phyloP scores from a whole-genome alignment of 2,329 filamentous ascomycete species.

The Talaromyces amestolkiae region DNA sequence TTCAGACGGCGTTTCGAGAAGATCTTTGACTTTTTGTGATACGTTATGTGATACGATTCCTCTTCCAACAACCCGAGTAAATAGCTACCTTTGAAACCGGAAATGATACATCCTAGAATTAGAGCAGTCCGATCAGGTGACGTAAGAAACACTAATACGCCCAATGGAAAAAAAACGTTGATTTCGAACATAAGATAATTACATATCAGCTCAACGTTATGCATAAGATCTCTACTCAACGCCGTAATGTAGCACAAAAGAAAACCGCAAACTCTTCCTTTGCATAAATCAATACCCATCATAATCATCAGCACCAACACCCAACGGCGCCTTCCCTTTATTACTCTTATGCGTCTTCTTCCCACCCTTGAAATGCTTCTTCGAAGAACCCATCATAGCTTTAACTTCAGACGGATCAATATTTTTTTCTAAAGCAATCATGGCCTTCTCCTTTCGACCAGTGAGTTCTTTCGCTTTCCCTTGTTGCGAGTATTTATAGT shows the following conservation, averaged over 20 bases:
- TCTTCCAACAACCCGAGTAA: not conserved
- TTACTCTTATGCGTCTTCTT: constrained; percentile 35
- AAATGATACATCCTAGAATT: not conserved
- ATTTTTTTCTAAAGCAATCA: constrained; percentile 80
- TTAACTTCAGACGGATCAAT: constrained; percentile 70
- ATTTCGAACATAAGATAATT: not conserved
- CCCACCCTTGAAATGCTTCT: constrained; percentile 70
- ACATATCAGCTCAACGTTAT: not conserved
- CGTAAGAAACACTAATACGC: not conserved
- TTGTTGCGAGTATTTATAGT: constrained; percentile 82
- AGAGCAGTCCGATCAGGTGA: not conserved
- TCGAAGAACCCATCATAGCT: constrained; percentile 59
- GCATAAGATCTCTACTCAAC: not conserved
- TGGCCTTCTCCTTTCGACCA: constrained; percentile 74
- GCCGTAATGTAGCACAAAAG: not conserved
- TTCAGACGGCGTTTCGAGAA: constrained; percentile 4
- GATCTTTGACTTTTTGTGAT: constrained; percentile 4
- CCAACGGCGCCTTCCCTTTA: constrained; percentile 26
- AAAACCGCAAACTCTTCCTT: not conserved
- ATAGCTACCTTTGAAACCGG: not conserved
- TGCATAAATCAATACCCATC: constrained; percentile 9
- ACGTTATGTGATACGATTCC: constrained; percentile 1
- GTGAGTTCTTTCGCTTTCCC: constrained; percentile 74
- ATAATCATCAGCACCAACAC: constrained; percentile 16
- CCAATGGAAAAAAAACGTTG: not conserved